Evolutionary conservation across 148 eudicot species (phyloP), one percentile per base, ranked within the genome.

Genomic region (Fagopyrum tataricum): DNA sequence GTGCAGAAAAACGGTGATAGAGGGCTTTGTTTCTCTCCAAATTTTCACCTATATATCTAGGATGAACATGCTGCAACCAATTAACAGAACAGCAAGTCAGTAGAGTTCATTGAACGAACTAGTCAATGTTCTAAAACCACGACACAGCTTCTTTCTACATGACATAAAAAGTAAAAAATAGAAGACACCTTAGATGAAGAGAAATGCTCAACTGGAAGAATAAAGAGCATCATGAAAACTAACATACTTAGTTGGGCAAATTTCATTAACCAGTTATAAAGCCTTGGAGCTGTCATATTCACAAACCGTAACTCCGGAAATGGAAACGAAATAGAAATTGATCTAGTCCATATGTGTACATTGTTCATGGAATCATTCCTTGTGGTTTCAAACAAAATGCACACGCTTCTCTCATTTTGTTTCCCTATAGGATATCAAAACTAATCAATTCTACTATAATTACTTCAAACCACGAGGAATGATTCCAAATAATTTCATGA

Each of bases 21-120:
- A 82, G 31, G 9, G 44, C n/a, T 70, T 80, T 79, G 79, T 85
- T 85, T 73, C 76, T 79, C 56, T 82, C 85, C 40, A 76, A 64
- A 61, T 85, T 84, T 67, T 84, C 85, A 37, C 81, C 83, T 3
- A 18, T 3, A 24, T 76, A 80, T 77, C 87, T 78, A 47, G 85
- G 87, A 74, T 76, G 76, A 10, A 10, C 1, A 71, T 40, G 55
- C 86, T 83, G 78, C 23, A 26, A 49, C 20, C 15, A 64, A 64
- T 37, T 31, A 64, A 14, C 69, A 37, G n/a, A 64, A 37, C 43
- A 4, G 3, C 12, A 24, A 26, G 31, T 20, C 67, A 61, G 67
- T 13, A 61, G 67, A 39, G 69, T 39, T 64, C 49, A 46, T 8
- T 46, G 49, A 31, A 31, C 2, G 37, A 31, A 3, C 37, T 31